Conservation (phyloP, 1,284 basidiomycete species). For the Pisolithus thermaeus region DNA sequence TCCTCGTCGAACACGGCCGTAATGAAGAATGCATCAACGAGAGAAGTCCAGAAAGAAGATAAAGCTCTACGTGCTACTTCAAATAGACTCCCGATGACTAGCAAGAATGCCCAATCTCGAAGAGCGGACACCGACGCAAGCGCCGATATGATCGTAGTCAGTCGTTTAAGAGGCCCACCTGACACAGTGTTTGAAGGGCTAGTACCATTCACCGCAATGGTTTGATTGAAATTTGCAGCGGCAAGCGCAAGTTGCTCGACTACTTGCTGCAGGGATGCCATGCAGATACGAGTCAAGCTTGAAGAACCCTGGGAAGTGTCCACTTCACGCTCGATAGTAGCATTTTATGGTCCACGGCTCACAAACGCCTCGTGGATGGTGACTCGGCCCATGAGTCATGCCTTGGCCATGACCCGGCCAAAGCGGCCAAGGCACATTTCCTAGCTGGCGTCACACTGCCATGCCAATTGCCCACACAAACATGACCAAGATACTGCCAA, state of each 20-base stretch:
- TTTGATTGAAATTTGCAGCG: conserved; percentile 11
- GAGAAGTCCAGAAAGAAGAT: conserved; percentile 36
- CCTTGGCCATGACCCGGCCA: too few relatives aligned
- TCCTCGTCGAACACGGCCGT: conserved; percentile 56
- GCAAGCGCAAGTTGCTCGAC: conserved; percentile 25
- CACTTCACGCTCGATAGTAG: too few relatives aligned
- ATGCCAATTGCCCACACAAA: too few relatives aligned
- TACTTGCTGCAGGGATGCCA: conserved; percentile 26
- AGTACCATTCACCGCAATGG: not conserved
- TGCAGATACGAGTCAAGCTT: too few relatives aligned
- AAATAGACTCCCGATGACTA: conserved; percentile 54
- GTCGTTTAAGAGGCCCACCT: conserved; percentile 9
- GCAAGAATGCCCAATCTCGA: conserved; percentile 59
- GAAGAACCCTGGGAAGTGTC: too few relatives aligned
- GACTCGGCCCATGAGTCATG: too few relatives aligned
- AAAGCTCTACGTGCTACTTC: conserved; percentile 49
- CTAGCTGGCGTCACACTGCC: too few relatives aligned
- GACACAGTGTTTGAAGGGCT: not conserved
- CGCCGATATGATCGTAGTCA: conserved; percentile 33
- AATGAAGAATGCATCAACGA: conserved; percentile 53
- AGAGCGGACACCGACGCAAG: conserved; percentile 48
- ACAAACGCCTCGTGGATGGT: too few relatives aligned
- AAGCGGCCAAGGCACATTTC: too few relatives aligned
- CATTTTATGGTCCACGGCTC: too few relatives aligned
- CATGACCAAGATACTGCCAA: too few relatives aligned